Conservation (phyloP, 2,329 filamentous ascomycete species). For the Coniochaeta prunicola region DNA sequence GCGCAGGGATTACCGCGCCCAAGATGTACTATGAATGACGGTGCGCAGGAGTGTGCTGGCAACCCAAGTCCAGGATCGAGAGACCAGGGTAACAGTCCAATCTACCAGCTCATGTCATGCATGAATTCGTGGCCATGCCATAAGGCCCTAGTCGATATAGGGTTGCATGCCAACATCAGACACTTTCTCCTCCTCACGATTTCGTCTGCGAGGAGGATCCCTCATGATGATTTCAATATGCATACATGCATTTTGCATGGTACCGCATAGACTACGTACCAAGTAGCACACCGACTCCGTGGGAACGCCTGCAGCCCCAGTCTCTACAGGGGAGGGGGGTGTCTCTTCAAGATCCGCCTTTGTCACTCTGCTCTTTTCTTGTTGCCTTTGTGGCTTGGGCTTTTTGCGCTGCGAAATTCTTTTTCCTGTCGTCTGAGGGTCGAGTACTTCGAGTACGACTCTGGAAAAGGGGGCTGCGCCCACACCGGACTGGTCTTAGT, state of each 20-base stretch:
- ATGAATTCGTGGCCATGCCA: slow-evolving; percentile 37
- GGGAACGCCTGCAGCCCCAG: not conserved
- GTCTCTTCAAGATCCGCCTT: not conserved
- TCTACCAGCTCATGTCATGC: slow-evolving; percentile 24
- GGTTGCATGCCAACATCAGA: slow-evolving; percentile 24
- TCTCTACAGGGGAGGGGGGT: not conserved
- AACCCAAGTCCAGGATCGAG: slow-evolving; percentile 5
- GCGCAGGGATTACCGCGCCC: not conserved
- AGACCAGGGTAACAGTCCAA: slow-evolving; percentile 5
- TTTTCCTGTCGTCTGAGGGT: not conserved
- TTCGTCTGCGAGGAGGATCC: not conserved
- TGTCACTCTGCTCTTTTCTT: not conserved
- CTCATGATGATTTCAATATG: not conserved
- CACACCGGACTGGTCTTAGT: not conserved
- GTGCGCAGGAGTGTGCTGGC: slow-evolving; percentile 6
- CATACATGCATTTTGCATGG: not conserved
- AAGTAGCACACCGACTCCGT: not conserved
- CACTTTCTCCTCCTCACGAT: not conserved
- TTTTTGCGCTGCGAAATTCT: not conserved
- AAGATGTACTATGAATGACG: not conserved
- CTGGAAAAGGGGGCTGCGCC: not conserved
- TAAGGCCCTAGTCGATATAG: slow-evolving; percentile 25
- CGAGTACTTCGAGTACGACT: slow-evolving; percentile 2
- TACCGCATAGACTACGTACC: not conserved
- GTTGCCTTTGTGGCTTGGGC: not conserved